Base-by-base conservation (phyloP, 345 rosid species). In the Bruguiera gymnorhiza region DNA sequence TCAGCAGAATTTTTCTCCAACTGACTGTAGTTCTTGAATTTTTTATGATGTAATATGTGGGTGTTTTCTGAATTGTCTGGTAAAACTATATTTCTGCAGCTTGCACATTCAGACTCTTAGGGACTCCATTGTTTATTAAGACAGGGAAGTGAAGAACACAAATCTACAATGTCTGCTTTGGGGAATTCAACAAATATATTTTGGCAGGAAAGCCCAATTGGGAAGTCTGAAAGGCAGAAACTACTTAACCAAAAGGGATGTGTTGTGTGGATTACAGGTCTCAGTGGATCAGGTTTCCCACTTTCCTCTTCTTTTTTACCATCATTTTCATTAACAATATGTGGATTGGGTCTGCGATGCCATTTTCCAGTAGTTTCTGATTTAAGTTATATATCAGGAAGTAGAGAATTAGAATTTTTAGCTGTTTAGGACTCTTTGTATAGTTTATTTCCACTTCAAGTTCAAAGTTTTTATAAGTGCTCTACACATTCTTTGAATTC, bases 241-340 rank as follows among this genome's bases (percentile, higher is more conserved):
- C 77, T 91, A 36, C 82, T 95, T 29, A 73, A 95, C 76, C 97
- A 92, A 68, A 89, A 87, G 83, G 93, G 97, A 21, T 92, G 97
- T 74, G 91, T 89, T 69, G 88, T 94, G 24, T 94, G 98, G 98
- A 88, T 94, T 70, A 94, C 98, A 0, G 98, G 97, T 48, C 96
- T 94, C 43, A 94, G 98, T 68, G 96, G 96, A 80, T 94, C 98
- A 85, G 98, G 96, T 94, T 43, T 13, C 18, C 50, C 50, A 43
- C 50, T 13, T 43, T 43, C 19, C 3, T 13, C 5, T 11, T 43
- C 50, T 13, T 43, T 43, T 43, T 15, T 15, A 13, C 19, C 50
- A 3, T 43, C 19, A 18, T 43, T 43, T 43, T 43, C 3, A 18
- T 43, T 43, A 43, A 43, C 50, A 3, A 43, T 43, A 43, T 11